phyloP scores from a whole-genome alignment of 2,329 filamentous ascomycete genomes.

The Hypoxylon sp. region DNA sequence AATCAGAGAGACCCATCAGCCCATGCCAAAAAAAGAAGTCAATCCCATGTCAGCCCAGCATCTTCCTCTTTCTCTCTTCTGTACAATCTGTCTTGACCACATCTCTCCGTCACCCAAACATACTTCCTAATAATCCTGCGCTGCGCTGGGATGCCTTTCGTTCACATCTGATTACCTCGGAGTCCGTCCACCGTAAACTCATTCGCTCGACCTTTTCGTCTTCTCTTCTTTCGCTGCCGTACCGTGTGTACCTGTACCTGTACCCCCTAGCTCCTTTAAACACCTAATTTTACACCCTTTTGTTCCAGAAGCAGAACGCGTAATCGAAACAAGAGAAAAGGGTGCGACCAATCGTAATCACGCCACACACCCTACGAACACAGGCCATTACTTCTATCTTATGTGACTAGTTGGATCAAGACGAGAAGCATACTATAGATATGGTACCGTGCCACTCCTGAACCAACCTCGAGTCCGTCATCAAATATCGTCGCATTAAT shows the following conservation, averaged over 20 bases:
- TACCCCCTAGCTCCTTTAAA: conserved; percentile 21
- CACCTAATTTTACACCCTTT: conserved; percentile 18
- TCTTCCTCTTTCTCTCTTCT: conserved; percentile 25
- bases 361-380: conserved; percentile 21
- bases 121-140: not conserved
- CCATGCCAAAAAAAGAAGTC: conserved; percentile 32
- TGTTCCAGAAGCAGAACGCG: conserved; percentile 26
- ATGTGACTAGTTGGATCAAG: conserved; percentile 3
- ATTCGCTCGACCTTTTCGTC: conserved; percentile 19
- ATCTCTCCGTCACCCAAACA: conserved; percentile 24
- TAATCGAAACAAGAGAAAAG: conserved; percentile 36
- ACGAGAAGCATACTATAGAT: conserved; percentile 8
- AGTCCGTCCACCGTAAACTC: conserved; percentile 1
- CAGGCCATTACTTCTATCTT: not conserved
- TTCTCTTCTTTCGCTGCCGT: conserved; percentile 27
- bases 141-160: conserved; percentile 18
- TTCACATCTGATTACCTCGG: conserved; percentile 6
- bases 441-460: conserved; percentile 26
- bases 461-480: conserved; percentile 3
- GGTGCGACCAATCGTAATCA: conserved; percentile 20
- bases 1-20: not conserved
- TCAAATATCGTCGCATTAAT: conserved; percentile 21
- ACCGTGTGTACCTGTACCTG: conserved; percentile 3
- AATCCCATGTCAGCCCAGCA: conserved; percentile 18
- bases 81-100: conserved; percentile 27